Conservation (phyloP, 768 basidiomycete genomes). For the Gloeophyllum trabeum region DNA sequence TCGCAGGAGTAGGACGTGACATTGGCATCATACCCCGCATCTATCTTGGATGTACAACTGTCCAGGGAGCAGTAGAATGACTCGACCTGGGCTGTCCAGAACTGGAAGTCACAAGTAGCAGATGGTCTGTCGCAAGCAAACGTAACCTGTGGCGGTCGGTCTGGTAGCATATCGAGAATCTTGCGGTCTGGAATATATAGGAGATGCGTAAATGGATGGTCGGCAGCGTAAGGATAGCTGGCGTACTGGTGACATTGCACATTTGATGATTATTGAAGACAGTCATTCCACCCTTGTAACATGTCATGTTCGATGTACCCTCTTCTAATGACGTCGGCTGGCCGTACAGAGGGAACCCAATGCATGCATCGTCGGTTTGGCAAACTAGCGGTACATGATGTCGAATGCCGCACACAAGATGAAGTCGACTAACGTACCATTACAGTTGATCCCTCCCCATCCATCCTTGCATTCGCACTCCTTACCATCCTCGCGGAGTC, state of each 20-base stretch:
- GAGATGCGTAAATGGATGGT: background rate
- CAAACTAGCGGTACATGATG: slow-evolving; percentile 51
- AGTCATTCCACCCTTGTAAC: slow-evolving; percentile 87
- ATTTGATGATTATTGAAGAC: slow-evolving; percentile 96
- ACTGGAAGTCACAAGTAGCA: slow-evolving; percentile 84
- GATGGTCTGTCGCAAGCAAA: slow-evolving; percentile 72
- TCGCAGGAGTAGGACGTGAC: slow-evolving; percentile 72
- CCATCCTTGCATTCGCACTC: slow-evolving; percentile 87
- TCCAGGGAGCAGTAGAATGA: slow-evolving; percentile 92
- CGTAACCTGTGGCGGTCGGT: slow-evolving; percentile 88
- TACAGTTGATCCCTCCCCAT: slow-evolving; percentile 96
- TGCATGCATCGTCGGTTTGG: slow-evolving; percentile 69
- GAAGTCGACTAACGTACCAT: slow-evolving; percentile 43
- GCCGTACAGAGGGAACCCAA: slow-evolving; percentile 54
- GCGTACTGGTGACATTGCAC: slow-evolving; percentile 95
- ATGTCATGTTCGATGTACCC: slow-evolving; percentile 63
- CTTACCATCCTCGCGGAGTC: slow-evolving; percentile 64
- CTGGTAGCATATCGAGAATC: slow-evolving; percentile 89
- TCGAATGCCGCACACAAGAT: background rate
- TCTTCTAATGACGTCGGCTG: slow-evolving; percentile 21
- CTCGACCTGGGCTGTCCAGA: slow-evolving; percentile 93
- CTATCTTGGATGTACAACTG: slow-evolving; percentile 40
- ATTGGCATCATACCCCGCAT: slow-evolving; percentile 53
- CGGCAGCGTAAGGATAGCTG: background rate
- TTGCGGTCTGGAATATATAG: slow-evolving; percentile 69